These are phyloP conservation scores for Ulmus americana DNA, from an alignment of 331 rosid genomes.

Conservation along the genomic window DNA sequence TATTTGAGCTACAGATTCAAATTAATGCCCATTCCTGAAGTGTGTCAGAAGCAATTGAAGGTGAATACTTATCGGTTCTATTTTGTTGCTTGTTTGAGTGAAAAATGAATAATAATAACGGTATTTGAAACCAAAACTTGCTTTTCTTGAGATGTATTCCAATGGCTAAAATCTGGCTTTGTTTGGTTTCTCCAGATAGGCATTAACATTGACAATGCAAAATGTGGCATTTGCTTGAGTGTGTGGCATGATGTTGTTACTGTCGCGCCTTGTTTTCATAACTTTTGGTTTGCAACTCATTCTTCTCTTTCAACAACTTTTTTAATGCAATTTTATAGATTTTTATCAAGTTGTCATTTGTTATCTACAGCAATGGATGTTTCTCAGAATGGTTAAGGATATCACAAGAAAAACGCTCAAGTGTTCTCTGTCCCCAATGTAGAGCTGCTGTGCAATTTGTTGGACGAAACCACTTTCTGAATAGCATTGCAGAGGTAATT, in stretches of 20 bases:
- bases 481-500: slow-evolving; percentile 50
- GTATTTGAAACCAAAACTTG: not conserved
- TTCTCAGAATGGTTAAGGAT: slow-evolving; percentile 90
- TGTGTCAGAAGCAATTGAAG: slow-evolving; percentile 48
- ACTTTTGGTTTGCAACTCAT: slow-evolving; percentile 59
- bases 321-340: slow-evolving; percentile 22
- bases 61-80: slow-evolving; percentile 20
- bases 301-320: slow-evolving; percentile 5
- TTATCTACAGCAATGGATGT: slow-evolving; percentile 73
- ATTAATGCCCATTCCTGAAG: slow-evolving; percentile 44
- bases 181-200: slow-evolving; percentile 49
- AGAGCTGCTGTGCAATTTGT: slow-evolving; percentile 78
- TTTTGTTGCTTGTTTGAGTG: too few species aligned
- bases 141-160: slow-evolving; percentile 13
- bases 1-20: slow-evolving; percentile 55
- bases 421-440: slow-evolving; percentile 91
- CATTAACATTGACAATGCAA: slow-evolving; percentile 68
- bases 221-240: slow-evolving; percentile 88
- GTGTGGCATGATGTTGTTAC: slow-evolving; percentile 91
- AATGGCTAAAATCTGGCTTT: slow-evolving; percentile 20
- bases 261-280: slow-evolving; percentile 87
- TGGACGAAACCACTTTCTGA: slow-evolving; percentile 84
- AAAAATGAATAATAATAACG: too few species aligned
- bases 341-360: slow-evolving; percentile 19
- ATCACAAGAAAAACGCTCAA: slow-evolving; percentile 56